These are phyloP conservation scores for Remersonia thermophila DNA, from an alignment of 2,329 filamentous ascomycete species.

Conservation along the genomic window DNA sequence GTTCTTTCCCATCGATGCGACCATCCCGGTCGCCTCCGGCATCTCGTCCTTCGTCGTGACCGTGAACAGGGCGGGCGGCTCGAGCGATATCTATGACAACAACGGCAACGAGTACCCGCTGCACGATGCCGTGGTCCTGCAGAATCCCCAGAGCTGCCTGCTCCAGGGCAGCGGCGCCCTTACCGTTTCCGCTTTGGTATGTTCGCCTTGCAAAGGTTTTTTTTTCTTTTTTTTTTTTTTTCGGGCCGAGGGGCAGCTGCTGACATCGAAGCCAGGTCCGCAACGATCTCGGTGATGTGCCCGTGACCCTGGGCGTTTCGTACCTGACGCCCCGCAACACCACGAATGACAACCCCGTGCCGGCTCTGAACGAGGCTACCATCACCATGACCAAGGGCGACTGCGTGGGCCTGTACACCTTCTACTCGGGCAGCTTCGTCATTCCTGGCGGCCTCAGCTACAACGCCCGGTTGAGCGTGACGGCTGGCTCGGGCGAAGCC, in stretches of 20 bases:
- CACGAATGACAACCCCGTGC: conserved; percentile 30
- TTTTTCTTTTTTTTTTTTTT: too few species aligned
- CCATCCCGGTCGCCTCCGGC: conserved; percentile 44
- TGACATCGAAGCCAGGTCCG: too few species aligned
- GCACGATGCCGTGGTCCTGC: conserved; percentile 42
- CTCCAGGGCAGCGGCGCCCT: conserved; percentile 29
- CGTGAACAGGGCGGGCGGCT: conserved; percentile 35
- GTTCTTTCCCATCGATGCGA: conserved; percentile 36
- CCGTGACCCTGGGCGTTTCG: conserved; percentile 30
- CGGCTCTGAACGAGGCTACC: conserved; percentile 26
- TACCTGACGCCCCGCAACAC: conserved; percentile 28
- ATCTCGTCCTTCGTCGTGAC: conserved; percentile 49
- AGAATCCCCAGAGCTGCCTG: conserved; percentile 45
- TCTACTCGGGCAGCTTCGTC: conserved; percentile 32
- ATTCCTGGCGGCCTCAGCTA: conserved; percentile 32
- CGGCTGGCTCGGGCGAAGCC: conserved; percentile 27
- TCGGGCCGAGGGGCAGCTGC: too few species aligned
- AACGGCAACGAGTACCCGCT: conserved; percentile 44
- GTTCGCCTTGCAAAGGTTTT: too few species aligned
- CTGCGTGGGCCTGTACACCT: conserved; percentile 36
- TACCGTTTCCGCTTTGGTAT: conserved; percentile 34
- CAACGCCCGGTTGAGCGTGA: conserved; percentile 34
- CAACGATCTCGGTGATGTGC: conserved; percentile 32
- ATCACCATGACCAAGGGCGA: conserved; percentile 29
- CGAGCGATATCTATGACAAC: conserved; percentile 37